A percentile compares a stretch with the other conserved stretches of the same genome.
phyloP scores from a whole-genome alignment of 805 yeast species.

The Scheffersomyces lignosus region DNA sequence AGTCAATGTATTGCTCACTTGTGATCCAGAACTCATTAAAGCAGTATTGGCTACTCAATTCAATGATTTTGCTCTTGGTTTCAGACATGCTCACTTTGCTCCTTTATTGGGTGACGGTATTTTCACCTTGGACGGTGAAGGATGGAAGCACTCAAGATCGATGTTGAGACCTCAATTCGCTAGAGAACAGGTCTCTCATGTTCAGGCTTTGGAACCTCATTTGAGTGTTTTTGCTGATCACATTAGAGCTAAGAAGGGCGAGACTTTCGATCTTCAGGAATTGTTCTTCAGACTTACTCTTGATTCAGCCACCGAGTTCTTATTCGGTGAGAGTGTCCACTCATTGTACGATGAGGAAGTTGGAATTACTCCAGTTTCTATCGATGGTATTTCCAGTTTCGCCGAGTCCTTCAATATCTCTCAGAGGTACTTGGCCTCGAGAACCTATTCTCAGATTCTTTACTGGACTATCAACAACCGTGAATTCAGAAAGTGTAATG shows the following conservation, averaged over 20 bases:
- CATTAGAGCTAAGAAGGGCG: slow-evolving; percentile 22
- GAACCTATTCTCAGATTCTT: slow-evolving; percentile 30
- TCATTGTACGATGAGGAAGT: slow-evolving; percentile 24
- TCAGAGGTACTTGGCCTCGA: slow-evolving; percentile 33
- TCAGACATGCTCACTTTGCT: slow-evolving; percentile 29
- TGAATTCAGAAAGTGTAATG: slow-evolving; percentile 31
- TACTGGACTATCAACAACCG: slow-evolving; percentile 17
- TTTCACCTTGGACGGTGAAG: slow-evolving; percentile 36
- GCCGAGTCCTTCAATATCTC: slow-evolving; percentile 34
- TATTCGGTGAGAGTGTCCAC: slow-evolving; percentile 33
- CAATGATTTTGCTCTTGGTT: slow-evolving; percentile 34
- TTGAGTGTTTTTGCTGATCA: slow-evolving; percentile 27
- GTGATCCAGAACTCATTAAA: slow-evolving; percentile 38
- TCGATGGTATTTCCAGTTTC: slow-evolving; percentile 28
- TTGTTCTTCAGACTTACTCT: slow-evolving; percentile 28
- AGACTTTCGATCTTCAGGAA: slow-evolving; percentile 26
- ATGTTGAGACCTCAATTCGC: slow-evolving; percentile 40
- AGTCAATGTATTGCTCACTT: slow-evolving; percentile 19
- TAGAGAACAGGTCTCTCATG: slow-evolving; percentile 38
- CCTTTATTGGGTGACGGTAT: slow-evolving; percentile 40
- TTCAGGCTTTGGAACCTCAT: slow-evolving; percentile 34
- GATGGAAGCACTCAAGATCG: slow-evolving; percentile 39
- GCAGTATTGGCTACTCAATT: slow-evolving; percentile 40
- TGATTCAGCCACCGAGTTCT: slow-evolving; percentile 38
- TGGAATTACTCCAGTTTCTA: slow-evolving; percentile 6